Conservation (phyloP, 2,329 filamentous ascomycete genomes). For the Aulographum hederae region DNA sequence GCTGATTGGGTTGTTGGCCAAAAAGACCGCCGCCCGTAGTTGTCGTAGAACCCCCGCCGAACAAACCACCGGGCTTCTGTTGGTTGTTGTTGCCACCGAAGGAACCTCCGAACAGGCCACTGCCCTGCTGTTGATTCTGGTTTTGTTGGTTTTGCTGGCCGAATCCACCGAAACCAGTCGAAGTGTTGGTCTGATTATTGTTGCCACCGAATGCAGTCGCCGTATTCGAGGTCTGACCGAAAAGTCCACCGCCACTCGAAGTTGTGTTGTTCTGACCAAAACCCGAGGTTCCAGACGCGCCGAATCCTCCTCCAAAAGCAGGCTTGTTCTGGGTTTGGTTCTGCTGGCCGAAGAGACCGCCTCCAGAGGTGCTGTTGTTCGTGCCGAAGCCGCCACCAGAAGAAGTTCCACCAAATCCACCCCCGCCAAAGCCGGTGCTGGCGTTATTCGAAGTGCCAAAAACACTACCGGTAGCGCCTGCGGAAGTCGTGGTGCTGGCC, state of each 20-base stretch:
- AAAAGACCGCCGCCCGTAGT: slow-evolving; percentile 13
- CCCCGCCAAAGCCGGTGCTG: no score
- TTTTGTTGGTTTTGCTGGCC: slow-evolving; percentile 8
- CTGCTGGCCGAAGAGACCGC: slow-evolving; percentile 7
- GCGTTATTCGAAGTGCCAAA: slow-evolving; percentile 13
- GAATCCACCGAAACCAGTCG: slow-evolving; percentile 13
- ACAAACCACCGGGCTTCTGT: slow-evolving; percentile 13
- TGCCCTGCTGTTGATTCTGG: slow-evolving; percentile 12
- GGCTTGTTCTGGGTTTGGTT: slow-evolving; percentile 10
- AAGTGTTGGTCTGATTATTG: slow-evolving; percentile 8
- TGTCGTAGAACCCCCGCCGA: slow-evolving; percentile 10
- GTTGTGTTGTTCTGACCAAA: slow-evolving; percentile 6
- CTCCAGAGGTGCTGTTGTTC: slow-evolving; percentile 8
- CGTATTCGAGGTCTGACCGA: slow-evolving; percentile 3
- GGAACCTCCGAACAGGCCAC: slow-evolving; percentile 24
- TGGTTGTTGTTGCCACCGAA: slow-evolving; percentile 18
- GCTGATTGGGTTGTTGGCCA: slow-evolving; percentile 12
- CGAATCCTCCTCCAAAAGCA: slow-evolving; percentile 8
- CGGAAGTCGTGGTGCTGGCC: slow-evolving; percentile 7
- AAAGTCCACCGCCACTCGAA: neutral
- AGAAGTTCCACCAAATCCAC: slow-evolving; percentile 9
- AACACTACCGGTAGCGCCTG: slow-evolving; percentile 11
- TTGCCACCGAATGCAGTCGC: slow-evolving; percentile 22
- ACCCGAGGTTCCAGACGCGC: neutral
- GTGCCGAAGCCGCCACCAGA: slow-evolving; percentile 4